Base-by-base conservation (phyloP, 1,284 basidiomycete genomes). In the Leccinum holopus region DNA sequence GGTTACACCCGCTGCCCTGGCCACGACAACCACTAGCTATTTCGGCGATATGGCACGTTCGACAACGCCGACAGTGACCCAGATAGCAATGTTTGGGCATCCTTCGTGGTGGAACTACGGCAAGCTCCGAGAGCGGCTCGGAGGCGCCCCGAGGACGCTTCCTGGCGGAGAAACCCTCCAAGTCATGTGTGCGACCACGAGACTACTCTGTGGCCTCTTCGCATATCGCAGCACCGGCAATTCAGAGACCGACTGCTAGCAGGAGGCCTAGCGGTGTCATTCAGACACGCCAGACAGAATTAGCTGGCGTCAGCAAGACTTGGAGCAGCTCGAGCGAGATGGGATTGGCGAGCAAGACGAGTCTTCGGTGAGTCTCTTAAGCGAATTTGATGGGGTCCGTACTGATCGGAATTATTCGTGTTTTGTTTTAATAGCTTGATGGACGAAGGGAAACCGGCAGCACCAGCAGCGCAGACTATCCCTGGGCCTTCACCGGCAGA, bases 381-480 rank as follows among this genome's bases (percentile, higher is more conserved):
- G 10, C 8, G 8, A 30, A 39, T 49, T 54, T 1, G 32, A 49
- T 16, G 33, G 25, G 8, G 9, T 10, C 28, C 14, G 16, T 59
- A 49, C 58, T 59, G 21, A 54, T n/a, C 12, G 32, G 11, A 39
- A 28, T 47, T 44, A 64, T 41, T 18, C 3, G n/a, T 41, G 28
- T 33, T 11, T 14, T 65, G 53, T 61, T 18, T 52, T 54, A 28
- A 52, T 61, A 77, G 74, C 3, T 59, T 72, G 51, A 72, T 72
- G 1, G 71, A 77, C 25, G 78, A 83, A 62, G 76, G 77, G 5
- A 74, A 72, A 37, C 57, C 51, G 10, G 60, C 21, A 1, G 65
- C 33, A 5, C 47, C 59, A 5, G 61, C 65, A 32, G 64, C 55
- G 8, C 66, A 75, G 41, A 35, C 30, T 9, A 37, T 30, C 11